A percentile compares a stretch with the other conserved stretches of the same genome.
These are phyloP conservation scores for Wickerhamomyces sp. DNA, from an alignment of 1,139 yeast species.

Conservation along the genomic window DNA sequence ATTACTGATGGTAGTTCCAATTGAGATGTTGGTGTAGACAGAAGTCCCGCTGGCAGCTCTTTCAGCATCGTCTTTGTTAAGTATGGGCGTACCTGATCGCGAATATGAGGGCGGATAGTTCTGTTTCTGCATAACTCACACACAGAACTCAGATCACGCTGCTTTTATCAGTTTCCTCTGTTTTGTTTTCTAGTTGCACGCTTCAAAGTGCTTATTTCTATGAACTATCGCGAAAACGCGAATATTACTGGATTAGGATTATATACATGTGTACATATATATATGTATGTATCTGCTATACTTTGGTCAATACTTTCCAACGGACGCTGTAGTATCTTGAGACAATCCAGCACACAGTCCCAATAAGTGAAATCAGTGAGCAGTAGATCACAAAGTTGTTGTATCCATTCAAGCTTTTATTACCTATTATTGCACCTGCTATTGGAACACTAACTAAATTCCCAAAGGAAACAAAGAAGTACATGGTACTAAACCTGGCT, in stretches of 20 bases:
- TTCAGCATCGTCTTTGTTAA: not conserved
- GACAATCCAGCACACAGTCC: constrained; percentile 26
- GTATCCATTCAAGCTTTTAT: constrained; percentile 28
- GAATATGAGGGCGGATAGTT: not conserved
- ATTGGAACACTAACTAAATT: constrained; percentile 45
- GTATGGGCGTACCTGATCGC: not conserved
- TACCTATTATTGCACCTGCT: constrained; percentile 46
- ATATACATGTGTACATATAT: not conserved
- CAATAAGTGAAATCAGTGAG: constrained; percentile 31
- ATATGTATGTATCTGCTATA: constrained; percentile 1
- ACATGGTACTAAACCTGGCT: constrained; percentile 43
- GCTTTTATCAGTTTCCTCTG: no score
- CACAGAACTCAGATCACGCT: no score
- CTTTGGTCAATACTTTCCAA: constrained; percentile 15
- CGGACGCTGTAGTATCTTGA: constrained; percentile 37
- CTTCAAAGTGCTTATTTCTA: no score
- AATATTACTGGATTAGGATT: no score
- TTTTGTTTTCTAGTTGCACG: no score
- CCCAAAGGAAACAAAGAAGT: constrained; percentile 40
- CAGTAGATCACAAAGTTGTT: constrained; percentile 34
- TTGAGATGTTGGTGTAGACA: constrained; percentile 8
- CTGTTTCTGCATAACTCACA: not conserved
- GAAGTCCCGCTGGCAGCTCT: constrained; percentile 14
- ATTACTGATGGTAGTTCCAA: constrained; percentile 16
- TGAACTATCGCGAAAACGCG: no score